Evolutionary conservation across 2,329 filamentous ascomycete species (phyloP).

Genomic region (Talaromyces sp.): DNA sequence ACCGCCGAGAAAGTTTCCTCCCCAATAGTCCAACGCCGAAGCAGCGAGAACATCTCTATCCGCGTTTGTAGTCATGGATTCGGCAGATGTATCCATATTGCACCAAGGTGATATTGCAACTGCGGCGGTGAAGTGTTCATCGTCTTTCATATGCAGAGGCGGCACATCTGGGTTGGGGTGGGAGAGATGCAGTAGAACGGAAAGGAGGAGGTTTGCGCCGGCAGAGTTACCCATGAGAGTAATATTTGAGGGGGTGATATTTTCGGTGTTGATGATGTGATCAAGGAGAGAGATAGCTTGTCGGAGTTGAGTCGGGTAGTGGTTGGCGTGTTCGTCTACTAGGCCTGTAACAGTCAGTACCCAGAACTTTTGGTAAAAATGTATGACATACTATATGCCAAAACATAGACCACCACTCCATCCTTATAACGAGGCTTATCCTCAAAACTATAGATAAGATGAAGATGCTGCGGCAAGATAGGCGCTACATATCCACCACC

Average conservation of each 20-base stretch:
- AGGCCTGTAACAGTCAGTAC: not conserved
- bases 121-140: not conserved
- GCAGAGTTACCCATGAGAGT: conserved; percentile 15
- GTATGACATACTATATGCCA: conserved; percentile 8
- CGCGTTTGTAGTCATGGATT: conserved; percentile 4
- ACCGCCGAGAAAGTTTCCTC: conserved; percentile 6
- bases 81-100: conserved; percentile 10
- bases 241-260: conserved; percentile 6
- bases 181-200: conserved; percentile 9
- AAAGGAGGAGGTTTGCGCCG: conserved; percentile 10
- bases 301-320: conserved; percentile 16
- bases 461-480: not conserved
- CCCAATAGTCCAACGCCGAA: conserved; percentile 13
- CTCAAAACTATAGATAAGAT: conserved; percentile 5
- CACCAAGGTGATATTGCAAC: conserved; percentile 14
- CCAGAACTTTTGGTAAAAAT: not conserved
- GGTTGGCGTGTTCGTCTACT: not conserved
- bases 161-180: conserved; percentile 7
- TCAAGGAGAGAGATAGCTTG: conserved; percentile 11
- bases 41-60: conserved; percentile 4
- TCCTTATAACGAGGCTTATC: not conserved
- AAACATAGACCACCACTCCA: conserved; percentile 8
- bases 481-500: conserved; percentile 13
- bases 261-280: conserved; percentile 8
- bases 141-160: not conserved